A percentile compares a stretch with the other conserved stretches of the same genome.
Evolutionary conservation across 2,329 filamentous ascomycete genomes (phyloP).

Genomic region (Zasmidium cellare): DNA sequence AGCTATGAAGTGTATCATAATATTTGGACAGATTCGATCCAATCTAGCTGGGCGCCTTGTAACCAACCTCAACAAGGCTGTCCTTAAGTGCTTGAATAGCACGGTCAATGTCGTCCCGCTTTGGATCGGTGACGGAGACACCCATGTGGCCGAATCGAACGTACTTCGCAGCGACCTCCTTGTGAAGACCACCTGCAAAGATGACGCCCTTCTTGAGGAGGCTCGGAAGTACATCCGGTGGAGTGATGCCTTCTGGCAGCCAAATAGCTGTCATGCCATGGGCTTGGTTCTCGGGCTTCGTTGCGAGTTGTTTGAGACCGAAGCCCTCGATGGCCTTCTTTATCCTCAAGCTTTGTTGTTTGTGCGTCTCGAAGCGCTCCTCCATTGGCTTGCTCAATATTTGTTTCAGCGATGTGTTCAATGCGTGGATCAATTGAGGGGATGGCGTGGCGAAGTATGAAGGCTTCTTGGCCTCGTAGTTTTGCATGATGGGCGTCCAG

Average conservation of each 20-base stretch:
- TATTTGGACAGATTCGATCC: not conserved
- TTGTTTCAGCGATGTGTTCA: conserved; percentile 84
- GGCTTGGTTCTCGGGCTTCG: conserved; percentile 85
- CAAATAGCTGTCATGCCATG: conserved; percentile 99
- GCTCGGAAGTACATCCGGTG: conserved; percentile 80
- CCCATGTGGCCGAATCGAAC: conserved; percentile 98
- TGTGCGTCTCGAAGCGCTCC: conserved; percentile 81
- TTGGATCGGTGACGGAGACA: conserved; percentile 81
- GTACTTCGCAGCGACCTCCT: conserved; percentile 90
- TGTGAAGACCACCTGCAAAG: conserved; percentile 94
- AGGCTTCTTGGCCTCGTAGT: conserved; percentile 96
- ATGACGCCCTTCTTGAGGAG: conserved; percentile 84
- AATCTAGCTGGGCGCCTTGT: conserved; percentile 41
- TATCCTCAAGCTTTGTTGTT: conserved; percentile 75
- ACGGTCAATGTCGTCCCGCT: conserved; percentile 77
- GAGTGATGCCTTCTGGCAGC: conserved; percentile 79
- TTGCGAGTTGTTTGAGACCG: conserved; percentile 82
- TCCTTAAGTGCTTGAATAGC: conserved; percentile 77
- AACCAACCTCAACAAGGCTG: conserved; percentile 72
- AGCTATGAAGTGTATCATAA: not conserved
- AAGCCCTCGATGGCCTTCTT: conserved; percentile 80
- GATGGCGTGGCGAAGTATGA: conserved; percentile 98
- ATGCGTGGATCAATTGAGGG: conserved; percentile 87
- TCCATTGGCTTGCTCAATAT: conserved; percentile 78
- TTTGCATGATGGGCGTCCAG: conserved; percentile 97